Evolutionary conservation across 495 filamentous ascomycete genomes (phyloP).

Genomic region (Durotheca rogersii): DNA sequence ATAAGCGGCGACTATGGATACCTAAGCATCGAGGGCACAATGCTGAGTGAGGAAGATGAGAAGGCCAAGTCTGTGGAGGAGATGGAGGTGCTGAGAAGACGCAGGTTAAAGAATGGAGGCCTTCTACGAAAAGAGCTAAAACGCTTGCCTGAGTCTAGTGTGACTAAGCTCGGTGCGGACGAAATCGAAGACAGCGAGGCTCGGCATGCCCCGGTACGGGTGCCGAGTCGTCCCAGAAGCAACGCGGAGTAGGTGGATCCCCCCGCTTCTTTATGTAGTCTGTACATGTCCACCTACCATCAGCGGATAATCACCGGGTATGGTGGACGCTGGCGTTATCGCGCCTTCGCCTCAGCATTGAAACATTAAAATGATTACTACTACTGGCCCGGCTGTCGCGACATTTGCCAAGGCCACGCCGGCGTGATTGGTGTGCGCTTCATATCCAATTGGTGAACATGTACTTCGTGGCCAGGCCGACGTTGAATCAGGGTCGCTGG

Average conservation of each 20-base stretch:
- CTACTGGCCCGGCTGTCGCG: too few relatives aligned
- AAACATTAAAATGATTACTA: too few relatives aligned
- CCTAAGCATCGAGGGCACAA: conserved; percentile 50
- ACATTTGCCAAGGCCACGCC: too few relatives aligned
- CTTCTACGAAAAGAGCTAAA: conserved; percentile 39
- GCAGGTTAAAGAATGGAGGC: conserved; percentile 36
- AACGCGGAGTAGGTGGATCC: conserved; percentile 15
- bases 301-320: not conserved
- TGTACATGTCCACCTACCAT: not conserved
- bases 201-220: conserved; percentile 21
- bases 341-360: too few relatives aligned
- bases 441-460: too few relatives aligned
- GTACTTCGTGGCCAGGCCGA: too few relatives aligned
- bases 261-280: too few relatives aligned
- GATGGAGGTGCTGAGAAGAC: conserved; percentile 38
- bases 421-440: too few relatives aligned
- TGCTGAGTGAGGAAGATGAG: conserved; percentile 46
- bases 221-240: conserved; percentile 12
- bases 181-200: conserved; percentile 41
- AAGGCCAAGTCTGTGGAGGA: conserved; percentile 38
- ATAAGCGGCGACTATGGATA: conserved; percentile 52
- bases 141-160: conserved; percentile 47
- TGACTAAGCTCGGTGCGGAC: conserved; percentile 49
- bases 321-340: conserved; percentile 1
- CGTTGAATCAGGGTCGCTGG: too few relatives aligned